Percentiles rank a stretch among this genome's conserved stretches.
These are phyloP conservation scores for Globisporangium perplexum DNA, from an alignment of 352 stramenopile genomes.

Conservation along the genomic window DNA sequence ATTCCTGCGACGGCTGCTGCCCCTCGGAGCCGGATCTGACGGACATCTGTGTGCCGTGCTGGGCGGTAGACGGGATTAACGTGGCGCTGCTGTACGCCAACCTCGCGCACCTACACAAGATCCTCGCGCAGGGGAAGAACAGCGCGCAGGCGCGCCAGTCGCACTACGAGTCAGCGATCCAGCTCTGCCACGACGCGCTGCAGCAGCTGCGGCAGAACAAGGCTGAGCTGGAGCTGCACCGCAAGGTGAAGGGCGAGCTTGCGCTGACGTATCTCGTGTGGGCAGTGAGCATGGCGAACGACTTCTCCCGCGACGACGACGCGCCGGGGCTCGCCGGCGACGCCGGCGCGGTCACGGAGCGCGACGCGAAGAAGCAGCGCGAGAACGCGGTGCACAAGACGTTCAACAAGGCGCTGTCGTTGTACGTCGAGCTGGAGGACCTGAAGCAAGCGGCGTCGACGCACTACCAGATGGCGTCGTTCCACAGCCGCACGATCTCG, in stretches of 20 bases:
- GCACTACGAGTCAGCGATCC: slow-evolving; percentile 56
- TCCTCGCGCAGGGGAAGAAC: slow-evolving; percentile 59
- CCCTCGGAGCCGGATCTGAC: not conserved
- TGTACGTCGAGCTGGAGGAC: slow-evolving; percentile 72
- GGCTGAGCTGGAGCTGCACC: slow-evolving; percentile 45
- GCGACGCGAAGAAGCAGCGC: slow-evolving; percentile 18
- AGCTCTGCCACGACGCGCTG: slow-evolving; percentile 59
- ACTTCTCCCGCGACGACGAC: slow-evolving; percentile 1
- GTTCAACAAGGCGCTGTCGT: slow-evolving; percentile 66
- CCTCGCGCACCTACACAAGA: slow-evolving; percentile 80
- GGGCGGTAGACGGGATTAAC: slow-evolving; percentile 56
- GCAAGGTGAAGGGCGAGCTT: slow-evolving; percentile 77
- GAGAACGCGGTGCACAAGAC: slow-evolving; percentile 49
- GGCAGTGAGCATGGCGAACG: slow-evolving; percentile 55
- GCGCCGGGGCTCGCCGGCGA: not conserved
- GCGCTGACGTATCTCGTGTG: slow-evolving; percentile 79
- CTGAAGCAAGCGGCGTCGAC: slow-evolving; percentile 69
- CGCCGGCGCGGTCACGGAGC: not conserved
- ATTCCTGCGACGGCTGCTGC: too few species aligned
- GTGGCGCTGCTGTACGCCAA: slow-evolving; percentile 77
- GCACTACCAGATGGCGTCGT: slow-evolving; percentile 85
- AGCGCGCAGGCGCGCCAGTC: slow-evolving; percentile 21
- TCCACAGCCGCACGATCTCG: slow-evolving; percentile 59
- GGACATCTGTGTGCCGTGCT: not conserved
- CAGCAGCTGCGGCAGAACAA: slow-evolving; percentile 68